These are phyloP conservation scores for Diaporthe sp. DNA, from an alignment of 2,329 filamentous ascomycete species.

Conservation along the genomic window DNA sequence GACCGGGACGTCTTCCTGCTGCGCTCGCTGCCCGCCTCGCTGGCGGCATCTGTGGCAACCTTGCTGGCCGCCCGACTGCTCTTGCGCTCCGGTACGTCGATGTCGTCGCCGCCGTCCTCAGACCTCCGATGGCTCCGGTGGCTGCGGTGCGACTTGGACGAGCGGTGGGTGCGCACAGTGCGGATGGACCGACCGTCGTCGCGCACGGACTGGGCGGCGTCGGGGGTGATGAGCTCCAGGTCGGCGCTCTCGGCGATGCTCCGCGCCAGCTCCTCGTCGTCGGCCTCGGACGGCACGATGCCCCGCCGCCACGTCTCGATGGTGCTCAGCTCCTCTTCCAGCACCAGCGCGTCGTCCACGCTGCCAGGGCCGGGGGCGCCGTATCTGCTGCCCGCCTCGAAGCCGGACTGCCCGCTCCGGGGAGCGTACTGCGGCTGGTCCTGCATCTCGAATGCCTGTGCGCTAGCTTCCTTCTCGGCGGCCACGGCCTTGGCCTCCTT, in stretches of 20 bases:
- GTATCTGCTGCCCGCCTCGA: slow-evolving; percentile 19
- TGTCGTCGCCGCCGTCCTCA: slow-evolving; percentile 27
- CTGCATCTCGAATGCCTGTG: slow-evolving; percentile 47
- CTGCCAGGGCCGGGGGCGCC: slow-evolving; percentile 41
- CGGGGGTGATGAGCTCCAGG: slow-evolving; percentile 68
- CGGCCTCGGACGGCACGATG: slow-evolving; percentile 61
- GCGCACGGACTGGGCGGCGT: slow-evolving; percentile 63
- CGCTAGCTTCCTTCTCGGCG: slow-evolving; percentile 45
- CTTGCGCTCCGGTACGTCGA: slow-evolving; percentile 46
- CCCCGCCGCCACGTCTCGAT: slow-evolving; percentile 73
- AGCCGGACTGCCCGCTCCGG: slow-evolving; percentile 14
- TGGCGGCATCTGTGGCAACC: slow-evolving; percentile 36
- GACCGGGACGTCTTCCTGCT: slow-evolving; percentile 49
- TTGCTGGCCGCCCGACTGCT: slow-evolving; percentile 47
- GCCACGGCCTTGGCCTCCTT: slow-evolving; percentile 54
- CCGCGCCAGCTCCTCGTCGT: slow-evolving; percentile 42
- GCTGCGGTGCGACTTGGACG: slow-evolving; percentile 44
- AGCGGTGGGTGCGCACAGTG: slow-evolving; percentile 54
- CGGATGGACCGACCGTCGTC: slow-evolving; percentile 48
- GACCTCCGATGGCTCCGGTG: slow-evolving; percentile 39
- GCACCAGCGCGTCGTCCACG: slow-evolving; percentile 67
- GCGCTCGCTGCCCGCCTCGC: slow-evolving; percentile 50
- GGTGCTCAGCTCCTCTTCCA: slow-evolving; percentile 70
- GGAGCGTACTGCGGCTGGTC: slow-evolving; percentile 14
- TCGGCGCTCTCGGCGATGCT: slow-evolving; percentile 56